Conservation (phyloP, 2,329 filamentous ascomycete species). For the Metarhizium guizhouense region DNA sequence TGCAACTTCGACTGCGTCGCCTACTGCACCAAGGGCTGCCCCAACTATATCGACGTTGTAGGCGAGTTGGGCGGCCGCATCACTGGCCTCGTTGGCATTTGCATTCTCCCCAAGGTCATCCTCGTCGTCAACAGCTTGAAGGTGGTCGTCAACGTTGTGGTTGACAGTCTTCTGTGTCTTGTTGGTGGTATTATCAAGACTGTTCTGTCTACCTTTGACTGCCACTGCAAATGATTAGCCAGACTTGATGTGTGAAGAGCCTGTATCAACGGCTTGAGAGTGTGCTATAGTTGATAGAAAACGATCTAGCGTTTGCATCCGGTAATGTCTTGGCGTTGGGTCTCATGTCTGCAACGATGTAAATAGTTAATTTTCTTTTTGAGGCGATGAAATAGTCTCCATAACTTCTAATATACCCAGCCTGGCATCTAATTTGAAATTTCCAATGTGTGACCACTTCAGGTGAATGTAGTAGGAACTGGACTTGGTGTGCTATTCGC, state of each 20-base stretch:
- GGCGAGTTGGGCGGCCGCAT: conserved; percentile 16
- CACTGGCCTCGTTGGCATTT: conserved; percentile 21
- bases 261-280: neutral
- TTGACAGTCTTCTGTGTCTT: conserved; percentile 23
- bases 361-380: conserved; percentile 4
- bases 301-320: conserved; percentile 3
- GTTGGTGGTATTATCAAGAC: conserved; percentile 21
- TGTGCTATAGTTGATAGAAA: neutral
- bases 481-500: too few species aligned
- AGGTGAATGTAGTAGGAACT: too few species aligned
- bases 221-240: conserved; percentile 19
- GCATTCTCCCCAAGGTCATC: conserved; percentile 22
- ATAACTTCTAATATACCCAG: neutral
- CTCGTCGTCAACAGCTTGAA: conserved; percentile 17
- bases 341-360: conserved; percentile 8
- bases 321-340: conserved; percentile 2
- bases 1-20: conserved; percentile 30
- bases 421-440: neutral
- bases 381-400: neutral
- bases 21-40: conserved; percentile 28
- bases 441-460: too few species aligned
- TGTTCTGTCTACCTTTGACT: conserved; percentile 22
- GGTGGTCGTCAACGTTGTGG: conserved; percentile 16
- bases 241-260: neutral
- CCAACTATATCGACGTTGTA: conserved; percentile 26